These are phyloP conservation scores for Agrostemma githago DNA, from an alignment of 148 eudicot species.

Conservation along the genomic window DNA sequence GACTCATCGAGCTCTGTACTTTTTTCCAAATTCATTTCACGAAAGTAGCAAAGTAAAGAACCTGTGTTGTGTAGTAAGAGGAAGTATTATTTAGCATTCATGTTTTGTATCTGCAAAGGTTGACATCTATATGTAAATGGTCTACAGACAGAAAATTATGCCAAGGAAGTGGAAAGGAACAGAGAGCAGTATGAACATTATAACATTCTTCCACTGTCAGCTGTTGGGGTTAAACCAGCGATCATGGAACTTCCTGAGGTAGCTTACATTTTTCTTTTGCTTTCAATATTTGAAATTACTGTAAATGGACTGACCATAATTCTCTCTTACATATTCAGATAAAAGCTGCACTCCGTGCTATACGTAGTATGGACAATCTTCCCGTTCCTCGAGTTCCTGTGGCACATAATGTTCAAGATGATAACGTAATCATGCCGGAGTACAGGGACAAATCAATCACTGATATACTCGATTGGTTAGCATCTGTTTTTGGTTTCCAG, in stretches of 20 bases:
- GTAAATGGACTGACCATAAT: not conserved
- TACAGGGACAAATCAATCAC: slow-evolving; percentile 50
- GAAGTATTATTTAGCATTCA: not conserved
- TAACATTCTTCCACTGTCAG: slow-evolving; percentile 85
- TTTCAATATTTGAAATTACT: slow-evolving; percentile 8
- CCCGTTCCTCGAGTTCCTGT: slow-evolving; percentile 46
- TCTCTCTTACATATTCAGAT: slow-evolving; percentile 42
- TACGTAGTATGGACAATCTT: slow-evolving; percentile 62
- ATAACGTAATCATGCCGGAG: slow-evolving; percentile 43
- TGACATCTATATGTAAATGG: slow-evolving; percentile 8
- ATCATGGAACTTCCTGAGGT: slow-evolving; percentile 99
- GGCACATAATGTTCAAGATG: slow-evolving; percentile 26
- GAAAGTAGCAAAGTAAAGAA: not conserved
- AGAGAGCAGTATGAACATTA: slow-evolving; percentile 68
- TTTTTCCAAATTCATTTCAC: not conserved
- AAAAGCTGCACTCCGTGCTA: slow-evolving; percentile 73
- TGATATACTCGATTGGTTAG: slow-evolving; percentile 92
- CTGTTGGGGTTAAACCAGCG: slow-evolving; percentile 76
- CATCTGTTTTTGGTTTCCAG: slow-evolving; percentile 86
- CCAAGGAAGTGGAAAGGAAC: slow-evolving; percentile 86
- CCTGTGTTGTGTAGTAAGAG: not conserved
- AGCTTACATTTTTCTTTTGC: slow-evolving; percentile 9
- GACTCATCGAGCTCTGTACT: not conserved
- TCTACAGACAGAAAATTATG: slow-evolving; percentile 61
- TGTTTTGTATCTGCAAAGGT: slow-evolving; percentile 6